Conservation (phyloP, 148 eudicot genomes). For the Rhododendron kiyosumense region DNA sequence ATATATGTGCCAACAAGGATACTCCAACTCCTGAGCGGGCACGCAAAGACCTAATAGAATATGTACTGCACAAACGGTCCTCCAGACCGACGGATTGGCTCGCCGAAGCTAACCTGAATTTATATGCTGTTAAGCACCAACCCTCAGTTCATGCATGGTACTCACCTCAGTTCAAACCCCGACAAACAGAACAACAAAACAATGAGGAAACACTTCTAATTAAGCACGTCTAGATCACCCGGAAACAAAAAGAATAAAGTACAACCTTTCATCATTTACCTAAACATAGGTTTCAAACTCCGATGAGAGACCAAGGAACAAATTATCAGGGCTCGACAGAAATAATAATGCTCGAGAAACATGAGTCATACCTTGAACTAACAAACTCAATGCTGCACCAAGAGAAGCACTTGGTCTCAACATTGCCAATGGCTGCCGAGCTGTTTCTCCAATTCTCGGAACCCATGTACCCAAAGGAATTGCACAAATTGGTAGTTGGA, state of each 20-base stretch:
- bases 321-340: background rate
- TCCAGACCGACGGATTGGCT: background rate
- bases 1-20: background rate
- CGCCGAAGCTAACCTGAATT: background rate
- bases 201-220: background rate
- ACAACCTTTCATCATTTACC: background rate
- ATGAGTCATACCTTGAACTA: slow-evolving; percentile 52
- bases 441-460: slow-evolving; percentile 53
- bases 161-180: background rate
- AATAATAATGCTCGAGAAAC: background rate
- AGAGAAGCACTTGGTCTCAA: slow-evolving; percentile 56
- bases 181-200: background rate
- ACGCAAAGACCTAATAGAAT: background rate
- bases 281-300: background rate
- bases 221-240: background rate
- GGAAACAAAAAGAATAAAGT: background rate
- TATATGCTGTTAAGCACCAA: background rate
- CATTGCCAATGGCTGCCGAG: slow-evolving; percentile 46
- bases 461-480: slow-evolving; percentile 68
- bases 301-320: background rate
- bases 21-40: background rate
- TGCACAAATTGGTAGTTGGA: slow-evolving; percentile 53
- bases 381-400: slow-evolving; percentile 49
- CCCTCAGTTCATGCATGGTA: background rate
- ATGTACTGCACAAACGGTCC: background rate